These are phyloP conservation scores for Phytopythium montanum DNA, from an alignment of 352 stramenopile species.

Conservation along the genomic window DNA sequence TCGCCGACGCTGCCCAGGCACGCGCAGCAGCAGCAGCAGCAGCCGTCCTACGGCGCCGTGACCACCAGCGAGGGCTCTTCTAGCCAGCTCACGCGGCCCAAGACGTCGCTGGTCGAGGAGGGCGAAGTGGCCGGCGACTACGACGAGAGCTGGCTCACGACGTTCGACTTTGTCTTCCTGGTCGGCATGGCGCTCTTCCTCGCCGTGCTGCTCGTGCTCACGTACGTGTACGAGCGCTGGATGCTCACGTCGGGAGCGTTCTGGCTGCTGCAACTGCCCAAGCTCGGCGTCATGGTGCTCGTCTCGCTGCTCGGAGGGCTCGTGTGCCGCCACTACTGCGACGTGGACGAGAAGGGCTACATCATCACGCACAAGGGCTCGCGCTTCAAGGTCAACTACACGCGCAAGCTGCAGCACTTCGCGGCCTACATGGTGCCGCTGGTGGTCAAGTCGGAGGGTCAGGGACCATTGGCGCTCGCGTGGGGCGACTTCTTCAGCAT, in stretches of 20 bases:
- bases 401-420: slow-evolving; percentile 75
- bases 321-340: slow-evolving; percentile 80
- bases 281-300: slow-evolving; percentile 51
- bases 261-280: slow-evolving; percentile 52
- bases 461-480: slow-evolving; percentile 56
- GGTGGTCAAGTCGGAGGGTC: slow-evolving; percentile 59
- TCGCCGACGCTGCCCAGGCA: slow-evolving; percentile 33
- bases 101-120: slow-evolving; percentile 58
- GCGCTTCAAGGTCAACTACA: slow-evolving; percentile 88
- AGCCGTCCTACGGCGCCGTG: slow-evolving; percentile 30
- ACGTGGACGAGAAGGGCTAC: slow-evolving; percentile 79
- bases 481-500: slow-evolving; percentile 85
- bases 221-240: slow-evolving; percentile 48
- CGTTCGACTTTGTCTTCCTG: slow-evolving; percentile 63
- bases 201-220: slow-evolving; percentile 49
- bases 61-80: slow-evolving; percentile 29
- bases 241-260: slow-evolving; percentile 33
- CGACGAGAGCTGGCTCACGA: slow-evolving; percentile 39
- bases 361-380: slow-evolving; percentile 82
- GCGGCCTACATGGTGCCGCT: slow-evolving; percentile 79
- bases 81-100: slow-evolving; percentile 26
- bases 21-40: slow-evolving; percentile 22
- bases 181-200: slow-evolving; percentile 51
- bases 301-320: slow-evolving; percentile 74
- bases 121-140: slow-evolving; percentile 65